Evolutionary conservation across 2,329 filamentous ascomycete species (phyloP).

Genomic region (Pezicula neosporulosa): DNA sequence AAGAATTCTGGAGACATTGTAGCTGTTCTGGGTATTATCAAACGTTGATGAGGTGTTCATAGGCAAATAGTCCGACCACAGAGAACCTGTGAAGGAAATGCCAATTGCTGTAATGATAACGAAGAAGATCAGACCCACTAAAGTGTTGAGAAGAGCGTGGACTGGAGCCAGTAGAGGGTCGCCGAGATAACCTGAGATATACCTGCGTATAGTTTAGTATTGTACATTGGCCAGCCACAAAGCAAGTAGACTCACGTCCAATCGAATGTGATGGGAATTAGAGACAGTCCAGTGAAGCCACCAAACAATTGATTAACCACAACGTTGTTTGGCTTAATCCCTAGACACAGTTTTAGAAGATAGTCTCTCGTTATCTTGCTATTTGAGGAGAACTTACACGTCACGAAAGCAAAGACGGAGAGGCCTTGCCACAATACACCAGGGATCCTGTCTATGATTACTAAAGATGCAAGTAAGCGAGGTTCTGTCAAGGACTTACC

Average conservation of each 20-base stretch:
- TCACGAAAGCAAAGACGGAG: constrained; percentile 65
- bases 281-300: constrained; percentile 58
- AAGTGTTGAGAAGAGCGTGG: constrained; percentile 70
- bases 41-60: constrained; percentile 70
- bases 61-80: constrained; percentile 54
- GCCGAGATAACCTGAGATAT: constrained; percentile 45
- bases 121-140: constrained; percentile 63
- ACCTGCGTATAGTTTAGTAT: constrained; percentile 3
- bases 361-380: too few species aligned
- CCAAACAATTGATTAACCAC: constrained; percentile 73
- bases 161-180: constrained; percentile 64
- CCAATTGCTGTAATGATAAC: constrained; percentile 56
- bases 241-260: constrained; percentile 56
- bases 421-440: constrained; percentile 23
- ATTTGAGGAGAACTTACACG: constrained; percentile 38
- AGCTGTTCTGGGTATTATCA: constrained; percentile 63
- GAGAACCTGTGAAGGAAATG: constrained; percentile 62
- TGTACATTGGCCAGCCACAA: not conserved
- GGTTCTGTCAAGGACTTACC: constrained; percentile 37
- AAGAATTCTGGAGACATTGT: constrained; percentile 62
- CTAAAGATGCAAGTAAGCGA: constrained; percentile 45
- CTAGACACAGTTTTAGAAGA: not conserved
- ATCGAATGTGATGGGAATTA: constrained; percentile 70
- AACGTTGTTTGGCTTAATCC: constrained; percentile 63
- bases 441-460: constrained; percentile 39